Conservation (phyloP, 345 rosid species). For the Eucalyptus leucophloia region DNA sequence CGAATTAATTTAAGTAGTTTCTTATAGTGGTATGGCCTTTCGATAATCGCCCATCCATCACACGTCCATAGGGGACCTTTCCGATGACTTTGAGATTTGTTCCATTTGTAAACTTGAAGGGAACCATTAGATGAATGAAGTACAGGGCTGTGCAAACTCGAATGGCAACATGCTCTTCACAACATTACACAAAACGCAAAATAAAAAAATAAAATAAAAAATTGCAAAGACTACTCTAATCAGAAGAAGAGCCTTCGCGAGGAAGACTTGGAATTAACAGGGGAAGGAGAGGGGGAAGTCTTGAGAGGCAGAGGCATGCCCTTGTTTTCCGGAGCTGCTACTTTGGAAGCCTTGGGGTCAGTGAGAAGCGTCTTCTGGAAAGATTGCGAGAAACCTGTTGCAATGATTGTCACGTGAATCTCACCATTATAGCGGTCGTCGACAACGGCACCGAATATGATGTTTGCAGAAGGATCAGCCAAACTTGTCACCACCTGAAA, state of each 20-base stretch:
- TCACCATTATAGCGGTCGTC: constrained; percentile 93
- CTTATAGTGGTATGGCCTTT: not conserved
- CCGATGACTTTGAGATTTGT: not conserved
- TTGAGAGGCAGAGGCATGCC: constrained; percentile 40
- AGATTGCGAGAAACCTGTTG: constrained; percentile 95
- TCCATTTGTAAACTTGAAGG: not conserved
- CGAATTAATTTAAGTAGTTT: not conserved
- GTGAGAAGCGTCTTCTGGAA: constrained; percentile 76
- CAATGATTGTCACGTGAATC: constrained; percentile 92
- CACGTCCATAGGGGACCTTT: not conserved
- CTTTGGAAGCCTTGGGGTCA: constrained; percentile 66
- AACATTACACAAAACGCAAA: not conserved
- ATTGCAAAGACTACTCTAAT: not conserved
- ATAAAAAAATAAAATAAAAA: not conserved
- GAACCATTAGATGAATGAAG: not conserved
- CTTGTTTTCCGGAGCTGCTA: constrained; percentile 40
- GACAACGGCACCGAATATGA: constrained; percentile 96
- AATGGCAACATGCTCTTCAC: not conserved
- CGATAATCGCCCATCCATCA: not conserved
- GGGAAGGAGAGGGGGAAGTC: constrained; percentile 26
- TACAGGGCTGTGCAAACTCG: not conserved
- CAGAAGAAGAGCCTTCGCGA: constrained; percentile 73
- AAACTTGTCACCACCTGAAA: constrained; percentile 89
- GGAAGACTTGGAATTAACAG: constrained; percentile 38
- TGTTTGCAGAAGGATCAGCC: constrained; percentile 98